These are phyloP conservation scores for Ogataea wickerhamii DNA, from an alignment of 805 yeast species.

Conservation along the genomic window DNA sequence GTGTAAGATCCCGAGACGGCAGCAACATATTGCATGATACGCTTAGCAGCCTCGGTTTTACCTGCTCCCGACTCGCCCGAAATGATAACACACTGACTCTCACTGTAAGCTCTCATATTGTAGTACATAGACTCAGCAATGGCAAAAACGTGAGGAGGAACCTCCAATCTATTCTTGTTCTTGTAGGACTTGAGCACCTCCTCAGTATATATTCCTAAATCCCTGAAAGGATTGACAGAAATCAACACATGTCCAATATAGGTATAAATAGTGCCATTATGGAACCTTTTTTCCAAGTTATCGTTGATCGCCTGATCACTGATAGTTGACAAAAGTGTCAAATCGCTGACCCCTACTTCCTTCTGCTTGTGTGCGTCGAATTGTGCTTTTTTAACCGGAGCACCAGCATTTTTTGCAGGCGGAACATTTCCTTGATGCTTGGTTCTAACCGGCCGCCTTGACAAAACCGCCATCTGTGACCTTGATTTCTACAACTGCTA, in stretches of 20 bases:
- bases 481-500: too few relatives aligned
- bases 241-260: constrained; percentile 93
- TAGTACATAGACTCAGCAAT: constrained; percentile 97
- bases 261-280: constrained; percentile 86
- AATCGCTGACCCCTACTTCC: constrained; percentile 97
- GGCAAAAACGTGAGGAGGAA: constrained; percentile 97
- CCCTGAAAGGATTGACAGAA: constrained; percentile 95
- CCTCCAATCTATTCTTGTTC: constrained; percentile 92
- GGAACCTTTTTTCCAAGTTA: constrained; percentile 82
- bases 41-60: constrained; percentile 95
- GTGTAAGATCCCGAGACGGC: constrained; percentile 72
- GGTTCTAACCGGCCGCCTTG: constrained; percentile 69
- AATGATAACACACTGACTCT: constrained; percentile 94
- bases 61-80: constrained; percentile 99
- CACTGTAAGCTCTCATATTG: constrained; percentile 89
- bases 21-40: constrained; percentile 96
- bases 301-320: constrained; percentile 91
- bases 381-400: constrained; percentile 76
- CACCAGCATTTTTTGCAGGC: constrained; percentile 52
- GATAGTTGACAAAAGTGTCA: constrained; percentile 83
- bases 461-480: constrained; percentile 16
- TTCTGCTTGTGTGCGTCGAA: constrained; percentile 85
- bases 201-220: constrained; percentile 90
- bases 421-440: constrained; percentile 43
- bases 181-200: constrained; percentile 70